Evolutionary conservation across 1,139 yeast species (phyloP), one percentile per base, ranked within the genome.

Genomic region (Suhomyces terraborum): DNA sequence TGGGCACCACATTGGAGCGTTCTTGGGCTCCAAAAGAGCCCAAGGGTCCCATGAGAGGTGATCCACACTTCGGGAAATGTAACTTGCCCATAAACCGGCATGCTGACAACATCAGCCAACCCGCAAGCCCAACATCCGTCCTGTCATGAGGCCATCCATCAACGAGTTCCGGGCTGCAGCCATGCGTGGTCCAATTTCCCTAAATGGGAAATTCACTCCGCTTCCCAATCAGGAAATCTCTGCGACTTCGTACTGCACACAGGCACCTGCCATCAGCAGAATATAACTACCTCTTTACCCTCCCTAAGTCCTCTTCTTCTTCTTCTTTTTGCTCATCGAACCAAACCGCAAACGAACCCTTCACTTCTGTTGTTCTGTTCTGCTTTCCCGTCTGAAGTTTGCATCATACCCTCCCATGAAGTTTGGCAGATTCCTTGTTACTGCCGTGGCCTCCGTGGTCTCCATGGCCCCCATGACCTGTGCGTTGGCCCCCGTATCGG

Each of bases 211-310:
- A 38, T 29, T 10, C 14, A 22, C 22, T 19, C 29, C 27, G 10
- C 38, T 36, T 41, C 41, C 44, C 44, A 30, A 36, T 40, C 31
- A 28, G 44, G 48, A 33, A 38, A 37, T 32, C 8, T 22, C n/a
- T 13, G 19, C 25, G 25, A 18, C 21, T 9, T 14, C 19, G 12
- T 36, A 31, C 18, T 31, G 32, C 24, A 30, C 13, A 10, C 8
- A 9, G 7, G 16, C 22, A 14, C 19, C 19, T 2, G 8, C 9
- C 14, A n/a, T 10, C 16, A 10, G 9, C 23, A 12, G 19, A 21
- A 29, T 38, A 38, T 38, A 38, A 19, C 31, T 35, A 29, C 35
- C 17, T 12, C 30, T 2, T 19, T n/a, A n/a, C 35, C 43, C 39
- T n/a, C n/a, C 21, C 30, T 31, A 10, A 9, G 13, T 9, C 17